A percentile compares a stretch with the other conserved stretches of the same genome.
phyloP scores from a whole-genome alignment of 805 yeast species.

The Starmerella floricola region DNA sequence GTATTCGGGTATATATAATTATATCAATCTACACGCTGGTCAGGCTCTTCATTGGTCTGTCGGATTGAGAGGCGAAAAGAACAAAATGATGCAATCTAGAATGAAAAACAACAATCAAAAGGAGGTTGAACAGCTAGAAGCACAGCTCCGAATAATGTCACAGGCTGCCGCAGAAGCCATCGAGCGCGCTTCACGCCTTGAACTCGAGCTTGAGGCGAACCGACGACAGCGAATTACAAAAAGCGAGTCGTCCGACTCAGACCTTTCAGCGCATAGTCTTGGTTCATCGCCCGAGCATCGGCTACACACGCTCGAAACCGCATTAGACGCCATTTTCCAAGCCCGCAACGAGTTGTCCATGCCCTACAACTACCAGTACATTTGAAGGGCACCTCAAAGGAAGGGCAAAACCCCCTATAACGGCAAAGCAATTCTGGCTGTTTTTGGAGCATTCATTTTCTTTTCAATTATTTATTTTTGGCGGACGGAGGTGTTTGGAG shows the following conservation, averaged over 20 bases:
- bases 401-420: too few species aligned
- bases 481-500: too few species aligned
- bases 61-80: too few species aligned
- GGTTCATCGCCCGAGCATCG: conserved; percentile 16
- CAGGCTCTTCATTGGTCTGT: too few species aligned
- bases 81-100: too few species aligned
- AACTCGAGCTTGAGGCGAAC: conserved; percentile 16
- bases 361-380: conserved; percentile 21
- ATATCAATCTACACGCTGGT: too few species aligned
- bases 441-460: too few species aligned
- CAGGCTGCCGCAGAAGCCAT: conserved; percentile 24
- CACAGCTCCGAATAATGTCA: conserved; percentile 21
- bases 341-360: conserved; percentile 21
- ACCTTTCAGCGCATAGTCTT: background rate
- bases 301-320: conserved; percentile 19
- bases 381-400: background rate
- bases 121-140: conserved; percentile 22
- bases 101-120: background rate
- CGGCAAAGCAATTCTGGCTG: too few species aligned
- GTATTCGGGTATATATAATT: too few species aligned
- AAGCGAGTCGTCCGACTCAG: conserved; percentile 10
- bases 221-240: conserved; percentile 6
- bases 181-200: conserved; percentile 23
- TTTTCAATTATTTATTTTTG: too few species aligned
- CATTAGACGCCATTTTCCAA: conserved; percentile 18